A percentile compares a stretch with the other conserved stretches of the same genome.
Conservation (phyloP, 2,329 filamentous ascomycete genomes). For the Phoma sp. region DNA sequence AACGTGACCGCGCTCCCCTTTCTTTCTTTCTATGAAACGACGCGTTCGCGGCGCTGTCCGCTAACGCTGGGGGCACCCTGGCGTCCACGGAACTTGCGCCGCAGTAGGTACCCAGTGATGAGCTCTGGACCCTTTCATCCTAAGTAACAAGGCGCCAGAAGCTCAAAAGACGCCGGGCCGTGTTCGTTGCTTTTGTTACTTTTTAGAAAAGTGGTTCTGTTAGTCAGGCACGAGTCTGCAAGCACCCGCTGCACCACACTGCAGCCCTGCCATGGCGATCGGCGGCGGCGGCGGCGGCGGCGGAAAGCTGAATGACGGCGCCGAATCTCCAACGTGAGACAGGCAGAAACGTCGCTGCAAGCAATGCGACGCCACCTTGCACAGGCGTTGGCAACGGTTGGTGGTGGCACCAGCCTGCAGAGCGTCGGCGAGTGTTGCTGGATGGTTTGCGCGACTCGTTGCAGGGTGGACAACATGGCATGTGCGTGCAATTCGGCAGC, state of each 20-base stretch:
- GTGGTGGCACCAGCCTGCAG: constrained; percentile 11
- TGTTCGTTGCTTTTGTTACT: constrained; percentile 8
- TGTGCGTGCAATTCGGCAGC: constrained; percentile 38
- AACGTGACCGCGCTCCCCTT: constrained; percentile 14
- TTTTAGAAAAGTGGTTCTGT: constrained; percentile 16
- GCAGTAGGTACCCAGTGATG: constrained; percentile 16
- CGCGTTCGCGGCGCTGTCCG: constrained; percentile 13
- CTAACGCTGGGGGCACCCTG: constrained; percentile 19
- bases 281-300: background rate
- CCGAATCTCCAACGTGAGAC: constrained; percentile 10
- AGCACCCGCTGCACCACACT: constrained; percentile 13
- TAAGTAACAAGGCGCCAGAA: constrained; percentile 8
- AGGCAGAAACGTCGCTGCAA: constrained; percentile 23
- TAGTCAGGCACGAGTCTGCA: constrained; percentile 32
- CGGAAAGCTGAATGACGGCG: background rate
- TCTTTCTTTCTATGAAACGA: background rate
- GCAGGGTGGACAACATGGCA: constrained; percentile 28
- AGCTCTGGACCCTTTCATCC: constrained; percentile 22
- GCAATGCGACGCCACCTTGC: constrained; percentile 30
- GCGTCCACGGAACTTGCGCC: constrained; percentile 20
- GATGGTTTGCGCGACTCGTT: constrained; percentile 18
- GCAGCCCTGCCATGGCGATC: constrained; percentile 13
- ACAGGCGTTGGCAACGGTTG: constrained; percentile 25
- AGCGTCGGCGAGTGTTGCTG: constrained; percentile 23
- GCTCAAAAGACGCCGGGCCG: constrained; percentile 18